A percentile compares a stretch with the other conserved stretches of the same genome.
phyloP scores from a whole-genome alignment of 352 stramenopile species.

The Phytophthora vignae region DNA sequence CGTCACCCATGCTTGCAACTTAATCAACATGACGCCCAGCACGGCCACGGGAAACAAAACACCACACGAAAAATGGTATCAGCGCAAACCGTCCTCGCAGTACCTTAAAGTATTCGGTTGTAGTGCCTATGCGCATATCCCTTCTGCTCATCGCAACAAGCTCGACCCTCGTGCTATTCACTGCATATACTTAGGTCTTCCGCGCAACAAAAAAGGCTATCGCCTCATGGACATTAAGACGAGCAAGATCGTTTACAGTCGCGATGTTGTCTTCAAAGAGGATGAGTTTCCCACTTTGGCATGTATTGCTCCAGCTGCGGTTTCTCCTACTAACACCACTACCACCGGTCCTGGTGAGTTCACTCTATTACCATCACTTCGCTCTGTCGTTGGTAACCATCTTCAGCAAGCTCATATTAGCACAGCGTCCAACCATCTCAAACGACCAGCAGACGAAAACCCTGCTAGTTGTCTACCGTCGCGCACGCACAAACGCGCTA shows the following conservation, averaged over 20 bases:
- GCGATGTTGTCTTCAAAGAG: neutral
- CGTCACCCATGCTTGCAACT: neutral
- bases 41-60: neutral
- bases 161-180: neutral
- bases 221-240: neutral
- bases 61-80: neutral
- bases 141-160: neutral
- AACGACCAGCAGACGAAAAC: neutral
- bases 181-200: neutral
- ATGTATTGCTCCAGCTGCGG: neutral
- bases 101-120: slow-evolving; percentile 1
- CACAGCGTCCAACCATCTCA: neutral
- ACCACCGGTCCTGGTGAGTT: neutral
- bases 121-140: neutral
- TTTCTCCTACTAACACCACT: neutral
- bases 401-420: neutral
- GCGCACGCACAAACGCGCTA: neutral
- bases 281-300: neutral
- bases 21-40: neutral
- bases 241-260: neutral
- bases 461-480: neutral
- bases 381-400: neutral
- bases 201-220: neutral
- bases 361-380: neutral
- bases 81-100: neutral